Evolutionary conservation across 495 filamentous ascomycete species (phyloP), one percentile per base, ranked within the genome.

Genomic region (Hypoxylon lienhwacheense): DNA sequence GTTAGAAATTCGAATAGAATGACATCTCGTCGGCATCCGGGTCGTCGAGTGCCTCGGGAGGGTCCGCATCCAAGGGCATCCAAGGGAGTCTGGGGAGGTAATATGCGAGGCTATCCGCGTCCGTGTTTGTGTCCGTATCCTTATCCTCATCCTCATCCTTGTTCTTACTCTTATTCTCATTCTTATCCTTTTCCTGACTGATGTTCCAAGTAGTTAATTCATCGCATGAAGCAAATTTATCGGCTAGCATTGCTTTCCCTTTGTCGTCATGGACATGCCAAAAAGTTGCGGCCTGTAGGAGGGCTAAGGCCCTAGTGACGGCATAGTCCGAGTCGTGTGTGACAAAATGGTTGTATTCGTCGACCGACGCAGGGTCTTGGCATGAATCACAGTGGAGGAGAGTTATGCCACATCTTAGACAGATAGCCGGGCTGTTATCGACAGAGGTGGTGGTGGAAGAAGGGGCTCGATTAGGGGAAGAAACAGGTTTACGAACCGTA

Each of bases 401-500:
- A 5, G 61, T 59, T 26, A 62, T 39, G 42, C 64, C 64, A 60
- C 64, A 67, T 55, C 47, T 59, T 32, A 65, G 54, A 65, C 64
- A 67, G 49, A 67, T 19, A 53, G 64, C 64, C 40, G 47, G 47
- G 34, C 28, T 24, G 17, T 12, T 25, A 48, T 62, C 57, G 33
- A 43, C 25, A 46, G 44, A 63, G 22, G 15, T 21, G 19, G 33
- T 7, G 37, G 39, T 21, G 22, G 40, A 64, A 47, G 26, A 40
- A 53, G 24, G 25, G 24, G 49, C 8, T 12, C 44, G 39, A 16
- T n/a, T 37, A 60, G 49, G 52, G 55, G 50, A 46, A 65, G 61
- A 61, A 71, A 60, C 41, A 65, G 59, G 59, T 58, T 73, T 60
- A 95, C 91, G 77, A 82, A 97, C 91, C 83, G 95, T 99, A 70